Percentiles rank a stretch among this genome's conserved stretches.
Evolutionary conservation across 2,329 filamentous ascomycete species (phyloP).

Genomic region (Fusarium goolgardi): DNA sequence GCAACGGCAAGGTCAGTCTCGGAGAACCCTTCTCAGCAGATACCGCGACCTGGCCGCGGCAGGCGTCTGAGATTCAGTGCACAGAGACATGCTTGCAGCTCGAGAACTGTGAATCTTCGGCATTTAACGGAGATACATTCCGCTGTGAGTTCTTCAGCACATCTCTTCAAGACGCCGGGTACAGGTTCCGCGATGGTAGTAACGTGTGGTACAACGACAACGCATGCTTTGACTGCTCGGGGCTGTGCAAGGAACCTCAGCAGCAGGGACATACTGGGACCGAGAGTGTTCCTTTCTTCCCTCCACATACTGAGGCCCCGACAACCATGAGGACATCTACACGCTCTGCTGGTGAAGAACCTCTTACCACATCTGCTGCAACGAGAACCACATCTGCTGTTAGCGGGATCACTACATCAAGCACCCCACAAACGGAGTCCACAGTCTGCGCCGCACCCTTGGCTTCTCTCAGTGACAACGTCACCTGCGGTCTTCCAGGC

Average conservation of each 20-base stretch:
- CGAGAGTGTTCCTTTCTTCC: neutral
- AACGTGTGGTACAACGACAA: slow-evolving; percentile 28
- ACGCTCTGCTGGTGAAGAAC: neutral
- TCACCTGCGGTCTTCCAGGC: slow-evolving; percentile 35
- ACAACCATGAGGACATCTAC: slow-evolving; percentile 34
- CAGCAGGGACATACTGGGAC: neutral
- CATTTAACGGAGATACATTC: slow-evolving; percentile 11
- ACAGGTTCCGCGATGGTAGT: neutral
- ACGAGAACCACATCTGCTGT: neutral
- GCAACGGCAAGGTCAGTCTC: slow-evolving; percentile 6
- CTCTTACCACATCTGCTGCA: neutral
- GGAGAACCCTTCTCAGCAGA: slow-evolving; percentile 18
- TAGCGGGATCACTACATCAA: neutral
- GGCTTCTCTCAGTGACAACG: slow-evolving; percentile 23
- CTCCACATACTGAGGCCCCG: neutral
- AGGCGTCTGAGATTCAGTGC: slow-evolving; percentile 25
- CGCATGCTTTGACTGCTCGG: slow-evolving; percentile 31
- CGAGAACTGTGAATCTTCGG: slow-evolving; percentile 20
- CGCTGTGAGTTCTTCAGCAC: slow-evolving; percentile 26
- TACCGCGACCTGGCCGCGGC: slow-evolving; percentile 15
- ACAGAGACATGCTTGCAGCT: slow-evolving; percentile 29
- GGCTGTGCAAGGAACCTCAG: slow-evolving; percentile 4
- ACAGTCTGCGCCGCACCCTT: slow-evolving; percentile 21
- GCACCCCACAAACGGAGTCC: slow-evolving; percentile 2
- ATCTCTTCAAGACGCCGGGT: slow-evolving; percentile 13